Percentiles rank a stretch among this genome's conserved stretches.
Evolutionary conservation across 2,329 filamentous ascomycete genomes (phyloP).

Genomic region (Cladobotryum protrusum): DNA sequence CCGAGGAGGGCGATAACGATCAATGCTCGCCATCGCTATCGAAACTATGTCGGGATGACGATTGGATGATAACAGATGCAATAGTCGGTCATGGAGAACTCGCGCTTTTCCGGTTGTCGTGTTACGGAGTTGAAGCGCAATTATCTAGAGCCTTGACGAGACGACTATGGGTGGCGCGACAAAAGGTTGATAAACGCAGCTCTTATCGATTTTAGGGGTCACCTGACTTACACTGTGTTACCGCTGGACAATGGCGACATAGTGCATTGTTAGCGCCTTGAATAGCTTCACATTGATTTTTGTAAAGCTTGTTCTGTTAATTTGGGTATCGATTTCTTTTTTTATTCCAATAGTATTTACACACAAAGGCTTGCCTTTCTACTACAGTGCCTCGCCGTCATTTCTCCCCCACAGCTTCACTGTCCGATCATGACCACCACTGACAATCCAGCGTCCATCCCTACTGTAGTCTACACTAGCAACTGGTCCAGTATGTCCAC

Average conservation of each 20-base stretch:
- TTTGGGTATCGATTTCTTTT: neutral
- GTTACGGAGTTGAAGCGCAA: neutral
- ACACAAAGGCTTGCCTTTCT: conserved; percentile 1
- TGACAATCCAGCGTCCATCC: conserved; percentile 88
- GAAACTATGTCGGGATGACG: conserved; percentile 20
- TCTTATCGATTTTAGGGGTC: conserved; percentile 16
- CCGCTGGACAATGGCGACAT: neutral
- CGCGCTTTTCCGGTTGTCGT: neutral
- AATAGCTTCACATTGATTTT: neutral
- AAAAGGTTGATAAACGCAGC: conserved; percentile 14
- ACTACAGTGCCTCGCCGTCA: conserved; percentile 48
- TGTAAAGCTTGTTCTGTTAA: neutral
- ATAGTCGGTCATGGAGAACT: conserved; percentile 20
- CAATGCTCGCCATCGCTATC: conserved; percentile 51
- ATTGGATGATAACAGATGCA: conserved; percentile 14
- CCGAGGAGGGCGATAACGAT: conserved; percentile 51
- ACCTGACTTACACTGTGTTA: conserved; percentile 11
- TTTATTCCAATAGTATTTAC: neutral
- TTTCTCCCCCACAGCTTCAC: conserved; percentile 95
- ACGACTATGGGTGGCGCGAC: neutral
- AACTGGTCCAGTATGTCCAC: conserved; percentile 87
- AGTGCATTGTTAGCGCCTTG: neutral
- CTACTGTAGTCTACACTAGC: conserved; percentile 82
- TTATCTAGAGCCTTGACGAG: neutral
- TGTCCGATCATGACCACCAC: conserved; percentile 87